Evolutionary conservation across 2,329 filamentous ascomycete genomes (phyloP), one percentile per base, ranked within the genome.

Genomic region (Diaporthe ampelina): DNA sequence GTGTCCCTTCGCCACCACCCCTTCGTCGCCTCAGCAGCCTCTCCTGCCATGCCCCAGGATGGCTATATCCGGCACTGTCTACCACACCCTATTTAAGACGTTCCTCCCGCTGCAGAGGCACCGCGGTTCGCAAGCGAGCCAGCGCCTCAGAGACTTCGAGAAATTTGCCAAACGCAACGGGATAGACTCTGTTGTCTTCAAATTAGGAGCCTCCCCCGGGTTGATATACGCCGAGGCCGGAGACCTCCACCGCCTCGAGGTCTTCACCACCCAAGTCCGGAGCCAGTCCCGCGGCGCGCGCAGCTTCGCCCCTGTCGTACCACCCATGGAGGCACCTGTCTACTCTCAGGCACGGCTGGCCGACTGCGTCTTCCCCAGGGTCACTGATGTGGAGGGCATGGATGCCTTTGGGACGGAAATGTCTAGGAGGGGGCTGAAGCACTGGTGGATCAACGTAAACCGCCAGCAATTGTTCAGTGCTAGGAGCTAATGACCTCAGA

Each of bases 401-500:
- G 15, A 9, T 40, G 35, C 57, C 21, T 59, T 59, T 13, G 57
- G 57, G 57, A 24, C 13, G 9, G 57, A 59, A 29, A 59, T 59
- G 57, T 13, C 32, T 7, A 59, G 13, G 21, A 40, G 32, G 35
- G 32, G 32, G 35, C n/a, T 59, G 35, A 32, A 40, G 35, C 35
- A 40, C 57, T 59, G 5, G 5, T 40, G 57, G 56, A 59, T 59
- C 29, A 4, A 40, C 29, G 29, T 58, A 32, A 37, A 58, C 56
- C 56, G 56, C 56, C 56, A 40, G 56, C 56, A 58, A 32, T 11
- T 58, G 32, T 58, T 58, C 56, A 58, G 21, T 58, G 56, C 56
- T 26, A 35, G 57, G 6, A 40, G 57, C 58, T 43, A n/a, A 43
- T 7, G 1, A 4, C 8, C 37, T 15, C 21, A 19, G 10, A n/a